Evolutionary conservation across 495 filamentous ascomycete genomes (phyloP), one percentile per base, ranked within the genome.

Genomic region (Bacidia gigantensis): DNA sequence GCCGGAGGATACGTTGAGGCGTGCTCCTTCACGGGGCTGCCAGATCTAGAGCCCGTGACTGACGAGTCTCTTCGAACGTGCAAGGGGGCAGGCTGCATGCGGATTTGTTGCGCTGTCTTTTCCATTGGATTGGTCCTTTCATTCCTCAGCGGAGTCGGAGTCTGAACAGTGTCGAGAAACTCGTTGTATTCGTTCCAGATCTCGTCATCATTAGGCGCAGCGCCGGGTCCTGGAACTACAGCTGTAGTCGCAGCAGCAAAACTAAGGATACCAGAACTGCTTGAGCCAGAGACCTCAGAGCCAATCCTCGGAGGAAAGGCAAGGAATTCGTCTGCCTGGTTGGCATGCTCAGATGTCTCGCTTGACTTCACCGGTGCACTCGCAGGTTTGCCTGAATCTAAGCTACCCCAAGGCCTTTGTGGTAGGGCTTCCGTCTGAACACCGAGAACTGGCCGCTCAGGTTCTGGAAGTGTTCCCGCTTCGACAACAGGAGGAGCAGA

Each of bases 141-240:
- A 7, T 5, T 47, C 10, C 61, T 38, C 24, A 61, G 57, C n/a
- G 65, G 58, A 17, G 63, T 60, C 2, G 71, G 65, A 12, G 79
- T 75, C 14, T 79, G 70, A 11, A 83, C 78, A 43, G 87, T 79
- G 56, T 85, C 85, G 49, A 96, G 76, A 14, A 94, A 70, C 60
- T 97, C 92, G 62, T 96, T 82, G 56, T 92, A 97, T 64, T 98
- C 89, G 38, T 84, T 79, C 92, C 92, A 98, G 17, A 95, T 75
- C 60, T 97, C 92, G 59, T 97, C 92, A 57, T 89, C 83, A 14
- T 70, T 80, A 3, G 80, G 72, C 7, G 72, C 77, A 7, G 76
- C 73, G 25, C 66, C 72, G 11, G 76, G 69, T 14, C 67, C 62
- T 3, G 83, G 84, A 38, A 83, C 62, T 2, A 84, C 65, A 22